Evolutionary conservation across 495 filamentous ascomycete species (phyloP), one percentile per base, ranked within the genome.

Genomic region (Cryomyces antarcticus): DNA sequence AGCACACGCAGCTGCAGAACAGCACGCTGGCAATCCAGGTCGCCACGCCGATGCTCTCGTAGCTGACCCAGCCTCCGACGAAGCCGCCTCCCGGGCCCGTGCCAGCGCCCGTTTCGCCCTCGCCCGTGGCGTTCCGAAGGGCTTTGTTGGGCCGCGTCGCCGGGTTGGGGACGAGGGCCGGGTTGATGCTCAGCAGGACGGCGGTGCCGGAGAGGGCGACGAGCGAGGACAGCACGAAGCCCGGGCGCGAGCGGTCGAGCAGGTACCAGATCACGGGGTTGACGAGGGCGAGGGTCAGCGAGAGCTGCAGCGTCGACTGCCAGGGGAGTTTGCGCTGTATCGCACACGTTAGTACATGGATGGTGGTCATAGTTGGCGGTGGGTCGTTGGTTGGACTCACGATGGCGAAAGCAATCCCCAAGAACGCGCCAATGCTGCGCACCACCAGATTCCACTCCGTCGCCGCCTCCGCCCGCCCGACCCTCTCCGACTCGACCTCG

Each of bases 261-360:
- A 96, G 66, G 56, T 92, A 96, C 89, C 89, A 97, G 27, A 97
- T 66, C 24, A 88, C 82, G 4, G 89, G 87, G 54, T 96, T 97
- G 5, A 78, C 84, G 42, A 96, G 76, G 4, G 87, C 82, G 6
- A 97, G 76, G 1, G 87, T 92, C 5, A 93, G 55, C 3, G 89
- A 93, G 39, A 87, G 78, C 60, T 97, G 89, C 6, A 92, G 75
- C 4, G 83, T 93, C 29, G 89, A 95, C 54, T 87, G 68, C 89
- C 89, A 97, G 9, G 83, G 82, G 17, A 92, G 73, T 57, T 75
- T 78, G 39, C 89, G 75, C 78, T 89, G 51, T 31, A 50, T 35
- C 36, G 44, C 43, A 50, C 53, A 44, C 37, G 43, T 30, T 42
- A 38, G 36, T 37, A 43, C n/a, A 39, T 13, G n/a, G n/a, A 36